Base-by-base conservation (phyloP, 2,329 filamentous ascomycete genomes). In the Aspergillus proliferans region DNA sequence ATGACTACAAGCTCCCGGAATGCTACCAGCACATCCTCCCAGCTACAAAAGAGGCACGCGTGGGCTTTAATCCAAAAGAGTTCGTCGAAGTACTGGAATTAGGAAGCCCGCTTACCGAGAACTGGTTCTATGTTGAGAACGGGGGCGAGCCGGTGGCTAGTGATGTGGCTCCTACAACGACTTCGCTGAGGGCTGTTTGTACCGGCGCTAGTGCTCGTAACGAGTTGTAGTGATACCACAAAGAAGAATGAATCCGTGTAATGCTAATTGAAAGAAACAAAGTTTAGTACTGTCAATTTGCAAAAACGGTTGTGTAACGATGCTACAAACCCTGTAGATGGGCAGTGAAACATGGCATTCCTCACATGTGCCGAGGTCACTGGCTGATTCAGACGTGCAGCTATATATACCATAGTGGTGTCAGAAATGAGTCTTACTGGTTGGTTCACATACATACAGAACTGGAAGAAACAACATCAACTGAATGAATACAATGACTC, bases 91-190 rank as follows among this genome's bases (percentile, higher is more conserved):
- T 65, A 2, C 57, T 66, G 2, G 59, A 56, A 1, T 46, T 74
- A 9, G 52, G 47, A 4, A 46, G 52, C 1, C 61, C 66, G 0
- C 40, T 72, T 18, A 68, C 66, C 1, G 67, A 60, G 6, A 73
- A 69, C 50, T 75, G 65, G 55, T 69, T 74, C 43, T 52, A 52
- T 19, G 70, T 70, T 9, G 59, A 67, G 45, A 67, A 69, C 43
- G 54, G 63, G 21, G 52, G 43, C 3, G 9, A 41, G 14, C 14
- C 21, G 5, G 21, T n/a, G 40, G 22, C 46, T 21, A 51, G 46
- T 41, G 40, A n/a, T 9, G 21, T 22, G 8, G 43, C 53, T 24
- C 58, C 56, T 3, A 59, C 54, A 22, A 62, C 59, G 34, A 58
- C 55, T 26, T 51, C 58, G 21, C 49, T 46, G 34, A 55, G 51